These are phyloP conservation scores for Aureobasidium sp. DNA, from an alignment of 2,329 filamentous ascomycete genomes.

Conservation along the genomic window DNA sequence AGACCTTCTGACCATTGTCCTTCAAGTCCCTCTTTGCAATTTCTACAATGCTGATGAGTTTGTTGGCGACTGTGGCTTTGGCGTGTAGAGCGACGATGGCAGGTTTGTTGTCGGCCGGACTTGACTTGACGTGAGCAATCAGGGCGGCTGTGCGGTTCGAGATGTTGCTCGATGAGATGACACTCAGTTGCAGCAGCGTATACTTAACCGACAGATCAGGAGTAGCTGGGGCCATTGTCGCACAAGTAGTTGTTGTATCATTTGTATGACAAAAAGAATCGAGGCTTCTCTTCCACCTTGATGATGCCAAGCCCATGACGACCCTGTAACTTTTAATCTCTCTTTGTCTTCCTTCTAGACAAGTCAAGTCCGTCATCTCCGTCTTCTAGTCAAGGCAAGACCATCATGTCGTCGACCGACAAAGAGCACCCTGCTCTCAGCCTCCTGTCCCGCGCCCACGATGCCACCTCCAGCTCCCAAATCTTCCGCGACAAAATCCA, in stretches of 20 bases:
- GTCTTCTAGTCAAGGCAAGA: too few species aligned
- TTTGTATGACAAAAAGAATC: background rate
- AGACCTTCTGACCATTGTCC: slow-evolving; percentile 40
- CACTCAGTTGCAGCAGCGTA: slow-evolving; percentile 23
- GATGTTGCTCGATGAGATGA: slow-evolving; percentile 27
- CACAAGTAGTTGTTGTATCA: background rate
- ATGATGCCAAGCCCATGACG: slow-evolving; percentile 10
- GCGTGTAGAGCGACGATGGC: slow-evolving; percentile 36
- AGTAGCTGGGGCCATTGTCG: background rate
- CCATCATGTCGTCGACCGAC: background rate
- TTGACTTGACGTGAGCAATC: slow-evolving; percentile 20
- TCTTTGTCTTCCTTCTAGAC: too few species aligned
- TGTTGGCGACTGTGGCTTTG: slow-evolving; percentile 43
- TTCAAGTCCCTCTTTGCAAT: slow-evolving; percentile 41
- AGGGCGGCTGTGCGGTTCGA: slow-evolving; percentile 26
- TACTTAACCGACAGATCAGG: slow-evolving; percentile 20
- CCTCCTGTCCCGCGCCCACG: slow-evolving; percentile 72
- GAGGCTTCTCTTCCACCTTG: slow-evolving; percentile 1
- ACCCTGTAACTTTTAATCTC: background rate
- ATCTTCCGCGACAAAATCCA: slow-evolving; percentile 80
- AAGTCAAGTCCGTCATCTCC: too few species aligned
- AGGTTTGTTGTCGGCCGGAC: slow-evolving; percentile 25
- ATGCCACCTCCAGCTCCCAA: slow-evolving; percentile 59
- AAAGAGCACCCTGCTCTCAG: slow-evolving; percentile 37
- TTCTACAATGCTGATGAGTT: slow-evolving; percentile 62